Base-by-base conservation (phyloP, 169 alveolate species). In the Plasmodium chabaudi region DNA sequence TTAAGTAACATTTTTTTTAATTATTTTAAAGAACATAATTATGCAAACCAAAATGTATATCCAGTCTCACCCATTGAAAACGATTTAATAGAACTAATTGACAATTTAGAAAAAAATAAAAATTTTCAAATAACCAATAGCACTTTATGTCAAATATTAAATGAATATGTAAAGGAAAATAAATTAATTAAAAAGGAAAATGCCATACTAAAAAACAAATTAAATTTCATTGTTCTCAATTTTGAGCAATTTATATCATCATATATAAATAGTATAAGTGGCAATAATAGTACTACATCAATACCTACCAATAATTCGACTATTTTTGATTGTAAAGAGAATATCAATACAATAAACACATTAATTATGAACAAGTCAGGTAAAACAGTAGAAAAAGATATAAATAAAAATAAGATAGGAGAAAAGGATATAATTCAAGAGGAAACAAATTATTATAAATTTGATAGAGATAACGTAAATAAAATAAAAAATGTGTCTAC, bases 151-250 rank as follows among this genome's bases (percentile, higher is more conserved):
- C 42, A 65, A 55, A 27, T 82, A 44, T 47, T 44, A 19, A n/a
- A 42, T n/a, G 72, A 65, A 10, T 71, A 82, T 47, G 15, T 82
- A 44, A 67, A 60, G 56, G 65, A 71, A 27, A 42, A 17, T 21
- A 6, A 17, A 47, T 47, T 70, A 70, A 49, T 86, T 23, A 86
- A 63, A 73, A 69, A 86, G 44, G 91, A 86, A 47, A 86, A 86
- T 55, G 19, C n/a, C 9, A 17, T 86, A 47, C 55, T 86, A 34
- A 86, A 72, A 65, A 86, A 86, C 10, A 86, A 86, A 63, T 65
- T 86, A 86, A 86, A 86, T 70, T 86, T 69, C 34, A 86, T 86
- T 53, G 34, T 69, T 3, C 53, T 86, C 7, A 86, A 86, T 60
- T 68, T 71, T 4, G 91, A 71, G 17, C 21, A 72, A 2, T 86